phyloP scores from a whole-genome alignment of 768 basidiomycete genomes.

The Amanita thiersii region DNA sequence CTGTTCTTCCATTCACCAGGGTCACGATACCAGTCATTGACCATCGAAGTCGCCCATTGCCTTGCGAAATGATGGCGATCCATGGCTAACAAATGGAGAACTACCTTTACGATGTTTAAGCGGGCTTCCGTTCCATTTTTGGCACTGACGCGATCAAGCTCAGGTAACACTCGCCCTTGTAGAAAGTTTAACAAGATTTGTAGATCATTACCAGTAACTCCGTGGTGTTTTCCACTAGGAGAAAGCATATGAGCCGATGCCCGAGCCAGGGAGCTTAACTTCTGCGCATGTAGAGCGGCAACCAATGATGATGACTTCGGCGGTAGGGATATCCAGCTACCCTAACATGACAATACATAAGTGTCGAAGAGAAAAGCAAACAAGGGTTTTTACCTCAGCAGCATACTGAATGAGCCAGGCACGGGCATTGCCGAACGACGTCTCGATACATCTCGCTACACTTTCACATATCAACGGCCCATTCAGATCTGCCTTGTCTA shows the following conservation, averaged over 20 bases:
- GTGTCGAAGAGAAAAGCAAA: neutral
- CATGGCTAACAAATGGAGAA: conserved; percentile 17
- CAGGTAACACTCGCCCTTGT: conserved; percentile 33
- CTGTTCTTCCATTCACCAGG: conserved; percentile 30
- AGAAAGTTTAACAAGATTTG: conserved; percentile 15
- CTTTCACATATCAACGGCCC: conserved; percentile 35
- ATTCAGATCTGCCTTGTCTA: conserved; percentile 23
- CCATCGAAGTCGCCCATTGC: conserved; percentile 21
- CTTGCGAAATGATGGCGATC: conserved; percentile 17
- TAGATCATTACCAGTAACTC: conserved; percentile 3
- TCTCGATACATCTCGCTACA: conserved; percentile 44
- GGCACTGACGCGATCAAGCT: conserved; percentile 14
- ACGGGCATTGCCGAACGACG: conserved; percentile 33
- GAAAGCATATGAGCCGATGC: conserved; percentile 21
- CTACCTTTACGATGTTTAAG: conserved; percentile 10
- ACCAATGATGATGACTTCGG: conserved; percentile 28
- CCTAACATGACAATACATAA: neutral
- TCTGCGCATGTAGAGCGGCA: conserved; percentile 37
- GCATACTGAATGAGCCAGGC: conserved; percentile 42
- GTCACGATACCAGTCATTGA: conserved; percentile 33
- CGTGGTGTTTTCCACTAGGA: conserved; percentile 9
- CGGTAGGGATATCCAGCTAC: conserved; percentile 46
- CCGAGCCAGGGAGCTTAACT: conserved; percentile 30
- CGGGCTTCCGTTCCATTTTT: neutral
- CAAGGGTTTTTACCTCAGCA: conserved; percentile 34